Evolutionary conservation across 768 basidiomycete species (phyloP).

Genomic region (Psilocybe cubensis): DNA sequence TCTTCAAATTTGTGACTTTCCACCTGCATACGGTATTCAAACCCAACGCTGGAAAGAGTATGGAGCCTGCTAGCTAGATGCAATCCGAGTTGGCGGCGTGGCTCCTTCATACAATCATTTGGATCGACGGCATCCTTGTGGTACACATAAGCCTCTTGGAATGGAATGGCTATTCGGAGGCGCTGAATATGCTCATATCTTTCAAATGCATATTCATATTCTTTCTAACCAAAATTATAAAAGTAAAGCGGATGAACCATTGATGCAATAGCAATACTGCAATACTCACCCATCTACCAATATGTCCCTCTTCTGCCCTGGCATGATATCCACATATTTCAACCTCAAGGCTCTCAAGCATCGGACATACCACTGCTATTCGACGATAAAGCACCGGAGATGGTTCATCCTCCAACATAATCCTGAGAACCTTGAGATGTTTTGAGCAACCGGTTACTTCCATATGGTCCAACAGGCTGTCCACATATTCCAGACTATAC

Average conservation of each 20-base stretch:
- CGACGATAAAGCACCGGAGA: constrained; percentile 33
- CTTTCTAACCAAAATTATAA: constrained; percentile 26
- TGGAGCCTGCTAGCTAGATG: constrained; percentile 36
- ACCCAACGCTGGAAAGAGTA: constrained; percentile 35
- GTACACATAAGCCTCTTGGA: constrained; percentile 39
- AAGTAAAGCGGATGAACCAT: not conserved
- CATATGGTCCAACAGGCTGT: constrained; percentile 35
- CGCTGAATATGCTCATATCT: constrained; percentile 24
- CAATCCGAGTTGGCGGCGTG: constrained; percentile 34
- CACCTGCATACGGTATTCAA: constrained; percentile 43
- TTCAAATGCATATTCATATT: constrained; percentile 36
- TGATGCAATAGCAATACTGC: not conserved
- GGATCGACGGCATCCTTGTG: constrained; percentile 38
- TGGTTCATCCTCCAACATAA: constrained; percentile 45
- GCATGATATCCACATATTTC: constrained; percentile 46
- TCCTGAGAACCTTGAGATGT: constrained; percentile 32
- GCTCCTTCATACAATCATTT: constrained; percentile 26
- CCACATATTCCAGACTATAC: constrained; percentile 32
- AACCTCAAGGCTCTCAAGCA: constrained; percentile 41
- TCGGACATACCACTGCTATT: constrained; percentile 37
- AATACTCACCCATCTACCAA: constrained; percentile 41
- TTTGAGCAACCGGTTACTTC: constrained; percentile 18
- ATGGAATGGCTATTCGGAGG: constrained; percentile 41
- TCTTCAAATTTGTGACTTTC: constrained; percentile 45
- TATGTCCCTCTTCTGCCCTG: constrained; percentile 37